Percentiles rank a stretch among this genome's conserved stretches.
These are phyloP conservation scores for Pyrenophora tritici-repentis DNA, from an alignment of 2,329 filamentous ascomycete species.

Conservation along the genomic window DNA sequence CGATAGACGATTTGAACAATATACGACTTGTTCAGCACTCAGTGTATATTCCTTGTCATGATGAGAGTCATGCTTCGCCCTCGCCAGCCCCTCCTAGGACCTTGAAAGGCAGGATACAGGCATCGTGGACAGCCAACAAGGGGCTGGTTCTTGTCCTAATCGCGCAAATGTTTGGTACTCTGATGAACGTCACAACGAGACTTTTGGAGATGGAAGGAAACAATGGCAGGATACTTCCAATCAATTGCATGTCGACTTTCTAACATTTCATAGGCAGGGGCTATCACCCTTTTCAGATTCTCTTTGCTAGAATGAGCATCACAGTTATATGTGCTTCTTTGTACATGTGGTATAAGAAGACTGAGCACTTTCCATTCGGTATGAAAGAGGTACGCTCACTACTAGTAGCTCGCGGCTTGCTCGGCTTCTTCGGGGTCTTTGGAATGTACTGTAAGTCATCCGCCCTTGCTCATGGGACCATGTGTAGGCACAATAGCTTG, in stretches of 20 bases:
- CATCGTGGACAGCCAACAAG: conserved; percentile 68
- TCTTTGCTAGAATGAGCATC: conserved; percentile 78
- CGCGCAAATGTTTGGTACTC: conserved; percentile 78
- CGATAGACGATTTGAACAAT: conserved; percentile 42
- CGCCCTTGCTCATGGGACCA: conserved; percentile 30
- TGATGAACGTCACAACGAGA: conserved; percentile 84
- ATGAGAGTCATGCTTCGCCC: conserved; percentile 26
- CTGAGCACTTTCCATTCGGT: conserved; percentile 74
- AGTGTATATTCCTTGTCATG: conserved; percentile 20
- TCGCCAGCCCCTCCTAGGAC: conserved; percentile 30
- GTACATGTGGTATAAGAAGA: conserved; percentile 75
- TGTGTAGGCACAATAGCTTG: conserved; percentile 24
- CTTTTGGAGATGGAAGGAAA: conserved; percentile 71
- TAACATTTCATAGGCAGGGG: conserved; percentile 53
- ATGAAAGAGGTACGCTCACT: conserved; percentile 68
- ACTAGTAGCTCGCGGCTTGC: conserved; percentile 69
- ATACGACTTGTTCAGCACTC: conserved; percentile 32
- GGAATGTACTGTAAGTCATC: conserved; percentile 67
- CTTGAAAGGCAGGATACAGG: conserved; percentile 24
- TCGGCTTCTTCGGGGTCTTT: conserved; percentile 77
- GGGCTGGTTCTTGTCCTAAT: conserved; percentile 74
- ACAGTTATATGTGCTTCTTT: conserved; percentile 68
- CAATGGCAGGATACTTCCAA: conserved; percentile 51
- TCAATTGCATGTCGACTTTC: background rate
- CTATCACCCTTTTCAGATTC: conserved; percentile 78